Conservation (phyloP, 495 filamentous ascomycete species). For the Saxophila tyrrhenica region DNA sequence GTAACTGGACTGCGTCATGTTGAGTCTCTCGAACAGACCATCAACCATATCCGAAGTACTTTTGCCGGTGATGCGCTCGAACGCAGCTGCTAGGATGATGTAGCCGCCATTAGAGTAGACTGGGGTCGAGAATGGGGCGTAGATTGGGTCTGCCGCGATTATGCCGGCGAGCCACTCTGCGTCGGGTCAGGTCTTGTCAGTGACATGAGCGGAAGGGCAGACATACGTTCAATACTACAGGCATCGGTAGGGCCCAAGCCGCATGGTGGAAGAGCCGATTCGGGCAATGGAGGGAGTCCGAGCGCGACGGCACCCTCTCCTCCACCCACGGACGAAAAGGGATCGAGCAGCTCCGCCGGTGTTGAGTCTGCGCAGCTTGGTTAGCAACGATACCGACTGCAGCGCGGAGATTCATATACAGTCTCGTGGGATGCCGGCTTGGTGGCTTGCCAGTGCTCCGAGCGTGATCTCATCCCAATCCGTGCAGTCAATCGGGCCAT, state of each 20-base stretch:
- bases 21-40: constrained; percentile 15
- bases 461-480: constrained; percentile 36
- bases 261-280: constrained; percentile 7
- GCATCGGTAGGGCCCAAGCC: constrained; percentile 12
- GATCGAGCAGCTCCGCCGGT: neutral
- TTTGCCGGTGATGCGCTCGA: constrained; percentile 43
- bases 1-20: constrained; percentile 17
- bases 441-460: constrained; percentile 35
- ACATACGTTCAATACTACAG: constrained; percentile 11
- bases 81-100: constrained; percentile 41
- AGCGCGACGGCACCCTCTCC: neutral
- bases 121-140: constrained; percentile 37
- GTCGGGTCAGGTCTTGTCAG: neutral
- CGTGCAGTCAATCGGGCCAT: constrained; percentile 21
- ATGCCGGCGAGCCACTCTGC: constrained; percentile 45
- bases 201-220: neutral
- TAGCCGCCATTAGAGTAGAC: constrained; percentile 48
- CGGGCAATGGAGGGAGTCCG: constrained; percentile 11
- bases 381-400: constrained; percentile 10
- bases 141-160: constrained; percentile 37
- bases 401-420: constrained; percentile 15
- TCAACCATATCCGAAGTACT: constrained; percentile 36
- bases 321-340: neutral
- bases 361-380: neutral
- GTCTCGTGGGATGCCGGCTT: constrained; percentile 33